Evolutionary conservation across 257 asterid species (phyloP), one percentile per base, ranked within the genome.

Genomic region (Solanum chiquidenum): DNA sequence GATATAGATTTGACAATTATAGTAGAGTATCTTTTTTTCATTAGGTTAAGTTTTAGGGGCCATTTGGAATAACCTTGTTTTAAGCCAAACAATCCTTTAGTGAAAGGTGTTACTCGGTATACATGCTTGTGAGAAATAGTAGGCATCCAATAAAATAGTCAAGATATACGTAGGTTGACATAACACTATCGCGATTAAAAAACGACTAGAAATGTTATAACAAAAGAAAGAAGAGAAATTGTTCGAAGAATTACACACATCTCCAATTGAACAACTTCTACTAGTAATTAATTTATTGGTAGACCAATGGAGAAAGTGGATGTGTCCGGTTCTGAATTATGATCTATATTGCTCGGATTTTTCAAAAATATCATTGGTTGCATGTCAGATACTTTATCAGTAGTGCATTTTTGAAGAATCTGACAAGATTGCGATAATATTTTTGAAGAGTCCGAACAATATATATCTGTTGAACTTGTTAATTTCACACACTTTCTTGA

Each of bases 111-210:
- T 31, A 0, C 6, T 69, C 3, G 2, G 4, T 29, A 68, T 6
- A 29, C 14, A 0, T 29, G 1, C 12, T 29, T 7, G 9, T 29
- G 12, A 13, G 11, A 69, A 69, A 69, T 69, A 69, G 4, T 31
- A 69, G 1, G 2, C 0, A 68, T 1, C 3, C 4, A 0, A 0
- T 72, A 34, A 0, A 20, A 72, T 34, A 72, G 0, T 34, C 1
- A 5, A 18, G 0, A 73, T 73, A 20, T 34, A 9, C 2, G 38
- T 1, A 34, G 20, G 0, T 72, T 9, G 4, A 3, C 14, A 34
- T 18, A 21, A 5, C 1, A 21, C 20, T 18, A 12, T 1, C 0
- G 12, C 11, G 0, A 38, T 23, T 38, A 12, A n/a, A n/a, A 42
- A 77, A 25, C 1, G 7, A 27, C 25, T 4, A 27, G 84, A 79